Evolutionary conservation across 2,329 filamentous ascomycete genomes (phyloP).

Genomic region (Botrytis pseudocinerea): DNA sequence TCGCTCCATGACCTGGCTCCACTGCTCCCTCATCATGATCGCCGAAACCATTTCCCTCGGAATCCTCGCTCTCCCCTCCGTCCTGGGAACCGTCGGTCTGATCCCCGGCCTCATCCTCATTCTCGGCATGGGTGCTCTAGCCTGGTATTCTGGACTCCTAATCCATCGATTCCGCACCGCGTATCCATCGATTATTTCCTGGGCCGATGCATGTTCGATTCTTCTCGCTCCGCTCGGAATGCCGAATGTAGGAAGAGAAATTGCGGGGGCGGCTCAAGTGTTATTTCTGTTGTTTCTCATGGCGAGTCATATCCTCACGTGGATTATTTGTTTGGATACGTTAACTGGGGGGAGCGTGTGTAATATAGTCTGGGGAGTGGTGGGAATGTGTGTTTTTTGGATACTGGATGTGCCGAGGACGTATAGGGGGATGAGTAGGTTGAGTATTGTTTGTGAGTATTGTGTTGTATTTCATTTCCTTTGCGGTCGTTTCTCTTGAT

Average conservation of each 20-base stretch:
- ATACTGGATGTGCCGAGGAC: conserved; percentile 56
- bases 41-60: conserved; percentile 26
- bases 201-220: conserved; percentile 5
- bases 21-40: conserved; percentile 19
- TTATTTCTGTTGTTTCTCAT: conserved; percentile 62
- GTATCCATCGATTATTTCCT: conserved; percentile 48
- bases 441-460: conserved; percentile 52
- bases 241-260: conserved; percentile 41
- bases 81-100: conserved; percentile 21
- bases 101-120: conserved; percentile 49
- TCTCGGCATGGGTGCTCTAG: conserved; percentile 52
- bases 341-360: conserved; percentile 55
- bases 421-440: conserved; percentile 54
- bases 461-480: neutral
- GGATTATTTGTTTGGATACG: conserved; percentile 58
- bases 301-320: conserved; percentile 60
- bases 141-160: conserved; percentile 60
- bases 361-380: conserved; percentile 54
- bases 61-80: conserved; percentile 19
- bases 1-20: conserved; percentile 19
- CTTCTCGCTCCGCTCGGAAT: neutral
- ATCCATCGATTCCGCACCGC: conserved; percentile 58
- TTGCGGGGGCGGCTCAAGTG: conserved; percentile 52
- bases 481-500: neutral
- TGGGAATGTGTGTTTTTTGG: conserved; percentile 53